Base-by-base conservation (phyloP, 208 protist species). In the Angomonas deanei region DNA sequence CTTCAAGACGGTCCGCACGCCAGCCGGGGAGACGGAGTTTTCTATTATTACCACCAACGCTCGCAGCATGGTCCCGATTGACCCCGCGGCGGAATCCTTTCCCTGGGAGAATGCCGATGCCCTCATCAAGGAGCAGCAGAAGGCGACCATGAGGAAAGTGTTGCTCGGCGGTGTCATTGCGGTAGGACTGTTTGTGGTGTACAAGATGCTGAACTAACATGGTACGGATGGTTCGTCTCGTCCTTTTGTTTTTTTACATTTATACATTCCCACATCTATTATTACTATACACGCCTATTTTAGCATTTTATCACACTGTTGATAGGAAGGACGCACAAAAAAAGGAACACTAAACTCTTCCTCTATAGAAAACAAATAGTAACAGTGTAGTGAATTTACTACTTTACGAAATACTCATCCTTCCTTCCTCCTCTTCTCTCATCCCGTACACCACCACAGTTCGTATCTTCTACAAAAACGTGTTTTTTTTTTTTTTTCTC, bases 71-170 rank as follows among this genome's bases (percentile, higher is more conserved):
- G 50, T 67, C 11, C 23, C 6, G 10, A 8, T 38, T 1, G 66
- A 72, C 26, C 52, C 58, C 0, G 19, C 15, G 2, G 68, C 61
- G 21, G 21, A 63, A 23, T 0, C 2, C 4, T 80, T 76, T 34
- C 74, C 74, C 17, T 80, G 74, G 74, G 28, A 8, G n/a, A 48
- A 69, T 33, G 60, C 68, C 6, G 73, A 67, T 17, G 55, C 59
- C 1, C 0, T 38, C 3, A 13, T 36, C 5, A 42, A 23, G 38
- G 46, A 55, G 31, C 32, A n/a, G 13, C 23, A 19, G 13, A 30
- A 24, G 36, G 0, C 23, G 0, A 28, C 8, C 28, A 58, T 47
- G n/a, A 19, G 33, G 1, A 32, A 56, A 3, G 55, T 54, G 61
- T 15, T 52, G 15, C 24, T 32, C 1, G 62, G 32, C 19, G 55